Percentiles rank a stretch among this genome's conserved stretches.
phyloP scores from a whole-genome alignment of 1,284 basidiomycete species.

The Trichosporon sp. region DNA sequence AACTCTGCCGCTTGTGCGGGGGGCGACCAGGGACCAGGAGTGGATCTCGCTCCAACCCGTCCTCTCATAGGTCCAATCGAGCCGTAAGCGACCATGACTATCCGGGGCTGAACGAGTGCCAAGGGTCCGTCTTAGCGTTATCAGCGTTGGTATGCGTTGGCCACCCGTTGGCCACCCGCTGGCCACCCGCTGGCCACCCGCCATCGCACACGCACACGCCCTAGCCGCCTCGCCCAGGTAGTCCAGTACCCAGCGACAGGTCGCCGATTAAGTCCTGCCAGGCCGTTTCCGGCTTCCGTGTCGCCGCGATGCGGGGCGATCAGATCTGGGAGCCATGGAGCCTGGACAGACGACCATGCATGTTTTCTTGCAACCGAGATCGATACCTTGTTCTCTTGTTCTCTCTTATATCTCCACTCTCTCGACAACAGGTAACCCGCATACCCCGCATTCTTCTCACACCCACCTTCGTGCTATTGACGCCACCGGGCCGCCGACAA shows the following conservation, averaged over 20 bases:
- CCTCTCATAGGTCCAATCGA: not conserved
- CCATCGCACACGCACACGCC: constrained; percentile 4
- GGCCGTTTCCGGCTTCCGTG: constrained; percentile 3
- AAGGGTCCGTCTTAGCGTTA: not conserved
- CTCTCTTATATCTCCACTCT: not conserved
- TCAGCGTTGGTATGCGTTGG: not conserved
- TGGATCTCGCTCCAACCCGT: not conserved
- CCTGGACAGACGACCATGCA: not conserved
- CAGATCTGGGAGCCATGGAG: not conserved
- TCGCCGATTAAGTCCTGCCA: constrained; percentile 6
- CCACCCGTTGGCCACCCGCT: not conserved
- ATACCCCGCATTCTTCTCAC: constrained; percentile 2
- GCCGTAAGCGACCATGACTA: no score
- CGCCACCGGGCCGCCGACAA: not conserved
- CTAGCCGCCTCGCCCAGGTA: not conserved
- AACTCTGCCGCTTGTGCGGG: not conserved
- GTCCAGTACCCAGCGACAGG: not conserved
- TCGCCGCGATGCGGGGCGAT: constrained; percentile 3
- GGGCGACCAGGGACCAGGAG: not conserved
- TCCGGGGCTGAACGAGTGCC: no score
- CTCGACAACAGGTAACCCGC: not conserved
- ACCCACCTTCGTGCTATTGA: not conserved
- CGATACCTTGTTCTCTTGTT: not conserved
- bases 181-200: not conserved
- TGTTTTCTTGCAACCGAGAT: not conserved